These are phyloP conservation scores for Pichia cabralensis DNA, from an alignment of 805 yeast genomes.

Conservation along the genomic window DNA sequence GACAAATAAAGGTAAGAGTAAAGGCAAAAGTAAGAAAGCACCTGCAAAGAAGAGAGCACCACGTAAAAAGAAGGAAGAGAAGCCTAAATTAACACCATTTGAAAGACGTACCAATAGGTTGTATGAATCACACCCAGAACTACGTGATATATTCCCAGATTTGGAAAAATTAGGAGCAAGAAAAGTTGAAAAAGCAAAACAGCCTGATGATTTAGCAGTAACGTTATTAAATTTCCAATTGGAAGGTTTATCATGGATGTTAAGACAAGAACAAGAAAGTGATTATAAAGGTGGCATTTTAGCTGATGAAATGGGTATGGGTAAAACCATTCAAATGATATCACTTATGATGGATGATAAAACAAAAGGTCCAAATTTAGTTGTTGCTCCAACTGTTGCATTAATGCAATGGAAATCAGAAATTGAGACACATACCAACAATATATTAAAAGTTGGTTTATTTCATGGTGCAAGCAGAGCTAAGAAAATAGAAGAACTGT, in stretches of 20 bases:
- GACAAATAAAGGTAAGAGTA: slow-evolving; percentile 4
- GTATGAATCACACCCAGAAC: slow-evolving; percentile 69
- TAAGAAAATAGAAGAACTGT: slow-evolving; percentile 43
- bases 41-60: slow-evolving; percentile 11
- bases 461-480: slow-evolving; percentile 85
- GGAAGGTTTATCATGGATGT: slow-evolving; percentile 89
- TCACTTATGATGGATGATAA: slow-evolving; percentile 70
- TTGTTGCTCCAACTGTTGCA: slow-evolving; percentile 98
- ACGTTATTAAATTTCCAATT: slow-evolving; percentile 79
- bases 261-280: slow-evolving; percentile 74
- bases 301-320: slow-evolving; percentile 99
- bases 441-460: slow-evolving; percentile 53
- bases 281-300: slow-evolving; percentile 81
- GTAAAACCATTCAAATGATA: slow-evolving; percentile 94
- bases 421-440: slow-evolving; percentile 75
- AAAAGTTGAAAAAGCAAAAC: slow-evolving; percentile 48
- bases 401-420: slow-evolving; percentile 96
- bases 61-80: slow-evolving; percentile 19
- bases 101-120: slow-evolving; percentile 60
- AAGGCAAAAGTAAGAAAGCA: not conserved
- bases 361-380: slow-evolving; percentile 65
- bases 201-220: slow-evolving; percentile 71
- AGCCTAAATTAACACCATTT: slow-evolving; percentile 56
- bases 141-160: slow-evolving; percentile 61
- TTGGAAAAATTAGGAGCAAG: slow-evolving; percentile 39